phyloP scores from a whole-genome alignment of 495 filamentous ascomycete species.

The Hyaloscypha bicolor region DNA sequence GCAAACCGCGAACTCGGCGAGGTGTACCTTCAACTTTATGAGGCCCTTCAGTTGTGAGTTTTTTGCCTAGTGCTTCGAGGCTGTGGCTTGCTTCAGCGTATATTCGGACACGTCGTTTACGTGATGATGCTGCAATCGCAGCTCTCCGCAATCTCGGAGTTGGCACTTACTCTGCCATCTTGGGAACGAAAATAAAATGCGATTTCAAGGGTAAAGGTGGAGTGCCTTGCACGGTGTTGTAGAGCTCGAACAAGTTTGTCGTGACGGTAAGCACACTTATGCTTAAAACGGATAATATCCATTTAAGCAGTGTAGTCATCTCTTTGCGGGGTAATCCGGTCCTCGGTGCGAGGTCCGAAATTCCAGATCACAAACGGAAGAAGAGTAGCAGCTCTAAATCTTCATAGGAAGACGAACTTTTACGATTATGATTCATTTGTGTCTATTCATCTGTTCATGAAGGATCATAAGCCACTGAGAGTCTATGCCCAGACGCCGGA shows the following conservation, averaged over 20 bases:
- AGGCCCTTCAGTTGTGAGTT: constrained; percentile 8
- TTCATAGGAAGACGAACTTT: too few species aligned
- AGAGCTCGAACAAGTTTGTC: too few species aligned
- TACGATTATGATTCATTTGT: background rate
- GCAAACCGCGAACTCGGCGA: constrained; percentile 4
- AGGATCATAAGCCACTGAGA: background rate
- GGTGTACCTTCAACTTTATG: constrained; percentile 3
- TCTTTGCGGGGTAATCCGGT: too few species aligned
- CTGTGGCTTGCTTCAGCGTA: background rate
- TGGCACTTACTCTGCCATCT: background rate
- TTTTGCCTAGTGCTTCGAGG: constrained; percentile 2
- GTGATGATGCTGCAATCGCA: background rate
- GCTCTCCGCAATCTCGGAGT: background rate
- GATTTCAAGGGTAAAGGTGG: too few species aligned
- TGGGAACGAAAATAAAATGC: too few species aligned
- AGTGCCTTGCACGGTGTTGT: too few species aligned
- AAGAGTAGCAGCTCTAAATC: background rate
- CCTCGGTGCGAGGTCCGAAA: too few species aligned
- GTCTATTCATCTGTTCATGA: background rate
- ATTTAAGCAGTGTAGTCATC: too few species aligned
- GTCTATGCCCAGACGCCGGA: background rate
- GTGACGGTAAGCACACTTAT: too few species aligned
- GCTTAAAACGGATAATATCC: too few species aligned
- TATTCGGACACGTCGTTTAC: background rate
- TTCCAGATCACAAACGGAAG: background rate